Base-by-base conservation (phyloP, 345 rosid species). In the Rhizophora mangle region DNA sequence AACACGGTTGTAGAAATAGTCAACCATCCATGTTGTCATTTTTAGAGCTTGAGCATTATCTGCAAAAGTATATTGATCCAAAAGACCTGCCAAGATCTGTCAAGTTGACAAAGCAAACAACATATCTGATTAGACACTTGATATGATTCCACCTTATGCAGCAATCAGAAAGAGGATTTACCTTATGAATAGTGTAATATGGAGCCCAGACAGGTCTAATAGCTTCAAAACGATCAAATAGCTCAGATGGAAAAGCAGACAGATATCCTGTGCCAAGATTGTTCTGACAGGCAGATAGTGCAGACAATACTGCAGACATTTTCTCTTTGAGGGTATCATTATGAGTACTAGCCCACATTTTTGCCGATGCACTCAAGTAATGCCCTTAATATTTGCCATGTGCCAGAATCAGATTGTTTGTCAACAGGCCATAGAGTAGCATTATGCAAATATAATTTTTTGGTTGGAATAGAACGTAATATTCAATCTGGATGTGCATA, bases 161-260 rank as follows among this genome's bases (percentile, higher is more conserved):
- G 59, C 22, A 55, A 55, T 3, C 7, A 55, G 59, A 55, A 22
- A n/a, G 27, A 26, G 27, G 59, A 55, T n/a, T 8, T 68, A 89
- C 96, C 93, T 95, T 95, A 84, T 95, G 97, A 70, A 95, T 87
- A 60, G 97, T 95, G 78, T 95, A 95, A 78, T 95, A 95, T 18
- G 99, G 97, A 72, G 97, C 99, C 97, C 99, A 95, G 4, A 95
- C 97, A 37, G 89, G 89, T 49, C 67, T 69, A 56, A 91, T 61
- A 68, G 90, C 90, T 78, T 91, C 96, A 58, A 89, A 85, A 15
- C 96, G 88, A 67, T 94, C 97, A 69, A 91, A 94, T n/a, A 60
- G 72, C 72, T 85, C 92, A 5, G 85, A 70, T 5, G 97, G 96
- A 73, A 94, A 94, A 71, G 98, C 98, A 60, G 96, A 94, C 63